Evolutionary conservation across 768 basidiomycete genomes (phyloP), one percentile per base, ranked within the genome.

Genomic region (Mycena metata): DNA sequence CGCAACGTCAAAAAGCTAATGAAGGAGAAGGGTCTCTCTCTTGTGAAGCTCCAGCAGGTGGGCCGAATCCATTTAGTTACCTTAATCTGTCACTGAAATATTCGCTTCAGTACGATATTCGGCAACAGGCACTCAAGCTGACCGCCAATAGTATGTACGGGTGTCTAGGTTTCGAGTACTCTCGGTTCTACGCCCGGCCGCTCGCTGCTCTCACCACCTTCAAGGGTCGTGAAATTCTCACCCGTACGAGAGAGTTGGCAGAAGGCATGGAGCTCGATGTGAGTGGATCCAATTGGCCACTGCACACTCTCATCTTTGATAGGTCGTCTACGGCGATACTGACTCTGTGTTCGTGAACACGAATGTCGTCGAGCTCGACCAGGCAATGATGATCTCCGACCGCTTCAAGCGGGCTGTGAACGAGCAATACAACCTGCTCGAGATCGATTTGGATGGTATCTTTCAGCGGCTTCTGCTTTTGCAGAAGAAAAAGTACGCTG

Each of bases 61-160:
- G 56, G 82, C 64, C n/a, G n/a, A n/a, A n/a, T n/a, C n/a, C n/a
- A n/a, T n/a, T n/a, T n/a, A n/a, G n/a, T n/a, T n/a, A n/a, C n/a
- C n/a, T n/a, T n/a, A n/a, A n/a, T n/a, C n/a, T n/a, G n/a, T n/a
- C n/a, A n/a, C n/a, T 59, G 36, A 56, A 35, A 26, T 52, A 23
- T 33, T 26, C 13, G 19, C 45, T 47, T 16, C 30, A 98, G 94
- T 99, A 92, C 75, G 96, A 99, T 74, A 98, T 99, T 82, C 96
- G 96, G 76, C 98, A 99, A 73, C 91, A 94, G 79, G 98, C 98
- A 1, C 84, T 99, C 56, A 99, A 99, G 81, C 89, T 99, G 39
- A 99, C 98, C 5, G 98, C 98, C 55, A 99, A 99, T 83, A 96
- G 95, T 85, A 99, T 99, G 98, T 99, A 99, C 79, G 98, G 98